Base-by-base conservation (phyloP, 106 monocot species). In the Chionographis japonica region DNA sequence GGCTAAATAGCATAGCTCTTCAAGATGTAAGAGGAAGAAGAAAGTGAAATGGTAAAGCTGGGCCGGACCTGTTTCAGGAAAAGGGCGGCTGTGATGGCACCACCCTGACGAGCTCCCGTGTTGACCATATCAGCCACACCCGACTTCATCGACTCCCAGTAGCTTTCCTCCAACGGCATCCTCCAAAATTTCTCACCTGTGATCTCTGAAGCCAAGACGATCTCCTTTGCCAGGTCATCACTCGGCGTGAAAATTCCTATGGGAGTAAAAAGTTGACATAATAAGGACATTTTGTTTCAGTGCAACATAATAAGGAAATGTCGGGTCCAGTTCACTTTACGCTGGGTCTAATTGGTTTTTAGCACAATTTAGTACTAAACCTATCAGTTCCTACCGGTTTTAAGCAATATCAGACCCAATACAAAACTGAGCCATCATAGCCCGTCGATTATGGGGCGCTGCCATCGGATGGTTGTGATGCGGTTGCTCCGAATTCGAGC, bases 121-220 rank as follows among this genome's bases (percentile, higher is more conserved):
- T 95, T 95, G 36, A 84, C 84, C 95, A 95, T 95, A 67, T 95
- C 95, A 69, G 95, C 95, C 3, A 95, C 84, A 36, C 91, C 78
- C 35, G 95, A 95, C 75, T 95, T 95, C 95, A 95, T 91, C 0
- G 79, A 84, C 36, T 95, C 95, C 95, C 95, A 91, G 50, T 95
- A 95, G 75, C 91, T 91, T 55, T 95, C 95, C 56, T 95, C 95
- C 18, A 95, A 52, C 36, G 95, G 95, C 88, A 95, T 68, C 70
- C 91, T 84, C 95, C 95, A 95, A 37, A 84, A 71, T 60, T 95
- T 95, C 74, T 95, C 95, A 4, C 91, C 91, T 37, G 88, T 77
- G 20, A 72, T 57, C 68, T 84, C 81, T 50, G 95, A 86, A 49
- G 95, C 91, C 4, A 68, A 63, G 16, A 72, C 58, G 41, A 91